Base-by-base conservation (phyloP, 805 yeast genomes). In the Candida saitoana region DNA sequence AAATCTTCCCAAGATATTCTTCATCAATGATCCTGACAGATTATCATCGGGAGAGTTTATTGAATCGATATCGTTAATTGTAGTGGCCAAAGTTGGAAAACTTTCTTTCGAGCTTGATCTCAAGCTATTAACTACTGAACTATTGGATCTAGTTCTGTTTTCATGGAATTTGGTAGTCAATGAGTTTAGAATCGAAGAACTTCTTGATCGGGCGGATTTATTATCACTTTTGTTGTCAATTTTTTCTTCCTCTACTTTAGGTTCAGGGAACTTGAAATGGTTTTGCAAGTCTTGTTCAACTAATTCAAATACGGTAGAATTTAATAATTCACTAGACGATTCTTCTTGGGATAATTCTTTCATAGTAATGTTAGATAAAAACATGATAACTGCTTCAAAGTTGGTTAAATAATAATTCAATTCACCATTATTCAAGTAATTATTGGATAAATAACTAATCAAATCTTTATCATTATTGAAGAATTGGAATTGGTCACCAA, bases 371-470 rank as follows among this genome's bases (percentile, higher is more conserved):
- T 62, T 66, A 43, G 65, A 61, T 29, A 69, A 51, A 49, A 62
- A 69, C 35, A 54, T 60, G 11, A 67, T 51, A 14, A 65, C 60
- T 3, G 74, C 74, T 41, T 69, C 74, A 40, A 68, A 63, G 47
- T 69, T 69, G 3, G 74, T 69, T 22, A 69, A 51, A 46, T 67
- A 69, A 43, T 59, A 69, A 37, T 57, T 56, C 29, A 62, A 45
- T 44, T 69, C 74, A 1, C 74, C 73, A 20, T 55, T 58, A 48
- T 69, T 68, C 33, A 68, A 55, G 42, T 54, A 63, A 12, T 44
- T 52, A 12, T 46, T 39, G 39, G 52, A 54, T 8, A 68, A 52
- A 43, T 51, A 56, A 6, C 56, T 46, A n/a, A 63, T 52, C 24
- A 68, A 45, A 16, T 55, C 62, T 19, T 50, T 50, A 44, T 69